These are phyloP conservation scores for Eragrostis curvula DNA, from an alignment of 176 grass and related monocot species.

Conservation along the genomic window DNA sequence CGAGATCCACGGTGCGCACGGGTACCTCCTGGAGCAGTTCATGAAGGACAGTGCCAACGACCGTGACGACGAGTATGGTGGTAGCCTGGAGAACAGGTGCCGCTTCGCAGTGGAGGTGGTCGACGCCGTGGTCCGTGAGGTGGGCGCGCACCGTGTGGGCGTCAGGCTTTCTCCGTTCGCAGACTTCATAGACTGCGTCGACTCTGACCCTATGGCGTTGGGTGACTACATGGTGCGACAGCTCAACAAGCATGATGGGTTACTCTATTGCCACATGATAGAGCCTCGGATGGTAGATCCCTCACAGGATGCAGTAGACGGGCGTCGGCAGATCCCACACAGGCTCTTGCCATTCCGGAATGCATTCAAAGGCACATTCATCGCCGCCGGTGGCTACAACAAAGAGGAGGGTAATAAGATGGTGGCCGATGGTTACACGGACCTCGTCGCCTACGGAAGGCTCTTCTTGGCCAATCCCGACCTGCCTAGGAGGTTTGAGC, in stretches of 20 bases:
- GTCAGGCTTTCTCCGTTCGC: constrained; percentile 26
- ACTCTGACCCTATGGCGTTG: constrained; percentile 17
- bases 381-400: constrained; percentile 28
- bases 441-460: constrained; percentile 38
- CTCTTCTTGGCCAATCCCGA: constrained; percentile 48
- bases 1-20: constrained; percentile 46
- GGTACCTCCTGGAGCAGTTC: constrained; percentile 45
- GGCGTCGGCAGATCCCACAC: neutral
- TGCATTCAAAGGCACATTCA: constrained; percentile 31
- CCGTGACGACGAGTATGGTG: constrained; percentile 31
- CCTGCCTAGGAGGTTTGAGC: constrained; percentile 25
- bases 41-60: constrained; percentile 54
- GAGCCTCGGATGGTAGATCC: constrained; percentile 45
- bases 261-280: constrained; percentile 51
- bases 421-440: constrained; percentile 5
- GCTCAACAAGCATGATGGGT: neutral
- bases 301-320: constrained; percentile 3
- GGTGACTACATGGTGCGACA: constrained; percentile 31
- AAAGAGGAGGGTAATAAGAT: constrained; percentile 37
- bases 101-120: constrained; percentile 42
- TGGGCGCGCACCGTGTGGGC: constrained; percentile 32
- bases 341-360: constrained; percentile 16
- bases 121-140: constrained; percentile 8
- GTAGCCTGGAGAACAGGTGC: constrained; percentile 49
- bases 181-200: constrained; percentile 25